Evolutionary conservation across 768 basidiomycete genomes (phyloP), one percentile per base, ranked within the genome.

Genomic region (Ramaria rubella): DNA sequence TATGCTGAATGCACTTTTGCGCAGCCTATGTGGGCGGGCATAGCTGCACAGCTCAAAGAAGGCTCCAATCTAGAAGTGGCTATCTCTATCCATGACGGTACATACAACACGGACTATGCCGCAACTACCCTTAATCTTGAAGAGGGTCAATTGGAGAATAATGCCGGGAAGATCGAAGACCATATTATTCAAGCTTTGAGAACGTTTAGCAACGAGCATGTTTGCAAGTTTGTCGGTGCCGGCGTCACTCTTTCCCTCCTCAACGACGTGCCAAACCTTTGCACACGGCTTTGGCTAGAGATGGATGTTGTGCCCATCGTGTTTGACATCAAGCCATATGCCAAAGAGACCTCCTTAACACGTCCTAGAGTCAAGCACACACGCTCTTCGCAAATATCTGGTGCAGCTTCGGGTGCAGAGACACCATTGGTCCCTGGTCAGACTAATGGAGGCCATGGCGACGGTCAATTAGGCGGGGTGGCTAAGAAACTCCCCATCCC

Each of bases 11-110:
- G 34, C 49, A 36, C 63, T 52, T 63, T 31, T 36, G 65, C 34
- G 14, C 66, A 91, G 89, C 86, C 89, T 21, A 90, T 92, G 89
- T 92, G 89, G 88, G 87, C 84, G 59, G 90, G 87, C 63, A 76
- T 90, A 49, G 84, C 87, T 3, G 72, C 72, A 23, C 67, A 81
- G 48, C 67, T 83, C 65, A 77, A 82, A 65, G 80, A 81, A 65
- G 80, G 78, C 55, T 78, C 77, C 50, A 71, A 78, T 55, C 82
- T 78, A 58, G 87, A 90, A 70, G 72, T 92, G 65, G 85, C 87
- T 38, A 75, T 90, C 65, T 87, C 87, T 56, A 76, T 91, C 48
- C 89, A 91, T 65, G 90, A 92, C 68, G 88, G 86, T 15, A 87
- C 90, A 66, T 92, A 92, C 68, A 83, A 77, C 70, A 87, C 87